phyloP scores from a whole-genome alignment of 352 stramenopile genomes.

The Phytophthora syringae region DNA sequence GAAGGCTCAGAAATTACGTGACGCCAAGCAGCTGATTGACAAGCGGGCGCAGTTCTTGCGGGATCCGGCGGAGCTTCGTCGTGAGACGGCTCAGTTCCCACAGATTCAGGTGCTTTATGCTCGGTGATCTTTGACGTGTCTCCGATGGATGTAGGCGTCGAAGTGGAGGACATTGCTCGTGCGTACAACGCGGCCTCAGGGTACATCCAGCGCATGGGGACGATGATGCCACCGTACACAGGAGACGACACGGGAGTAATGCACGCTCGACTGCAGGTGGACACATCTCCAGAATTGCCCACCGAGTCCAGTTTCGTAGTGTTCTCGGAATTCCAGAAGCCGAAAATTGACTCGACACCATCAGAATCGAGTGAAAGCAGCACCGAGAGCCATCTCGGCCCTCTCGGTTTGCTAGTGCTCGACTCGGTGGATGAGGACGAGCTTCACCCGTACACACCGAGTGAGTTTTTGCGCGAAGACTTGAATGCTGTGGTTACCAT shows the following conservation, averaged over 20 bases:
- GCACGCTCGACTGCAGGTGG: conserved; percentile 33
- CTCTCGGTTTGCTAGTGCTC: conserved; percentile 29
- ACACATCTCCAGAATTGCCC: conserved; percentile 28
- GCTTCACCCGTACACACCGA: conserved; percentile 37
- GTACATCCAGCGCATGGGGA: conserved; percentile 21
- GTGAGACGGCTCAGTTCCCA: conserved; percentile 40
- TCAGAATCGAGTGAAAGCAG: neutral
- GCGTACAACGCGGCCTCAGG: conserved; percentile 18
- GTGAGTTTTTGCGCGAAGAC: conserved; percentile 33
- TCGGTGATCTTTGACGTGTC: conserved; percentile 41
- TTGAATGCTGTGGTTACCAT: conserved; percentile 35
- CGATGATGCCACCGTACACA: conserved; percentile 20
- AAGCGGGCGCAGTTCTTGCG: conserved; percentile 55
- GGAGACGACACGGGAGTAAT: conserved; percentile 32
- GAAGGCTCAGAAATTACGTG: conserved; percentile 52
- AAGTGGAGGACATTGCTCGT: conserved; percentile 11
- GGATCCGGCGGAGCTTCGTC: conserved; percentile 30
- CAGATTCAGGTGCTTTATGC: conserved; percentile 37
- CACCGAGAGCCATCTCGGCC: conserved; percentile 3
- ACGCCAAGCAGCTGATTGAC: conserved; percentile 52
- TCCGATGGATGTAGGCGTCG: conserved; percentile 22
- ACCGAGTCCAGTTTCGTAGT: conserved; percentile 46
- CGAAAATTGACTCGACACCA: neutral
- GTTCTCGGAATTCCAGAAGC: conserved; percentile 35
- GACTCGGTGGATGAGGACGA: conserved; percentile 49